Conservation (phyloP, 2,329 filamentous ascomycete genomes). For the Fusarium palustre region DNA sequence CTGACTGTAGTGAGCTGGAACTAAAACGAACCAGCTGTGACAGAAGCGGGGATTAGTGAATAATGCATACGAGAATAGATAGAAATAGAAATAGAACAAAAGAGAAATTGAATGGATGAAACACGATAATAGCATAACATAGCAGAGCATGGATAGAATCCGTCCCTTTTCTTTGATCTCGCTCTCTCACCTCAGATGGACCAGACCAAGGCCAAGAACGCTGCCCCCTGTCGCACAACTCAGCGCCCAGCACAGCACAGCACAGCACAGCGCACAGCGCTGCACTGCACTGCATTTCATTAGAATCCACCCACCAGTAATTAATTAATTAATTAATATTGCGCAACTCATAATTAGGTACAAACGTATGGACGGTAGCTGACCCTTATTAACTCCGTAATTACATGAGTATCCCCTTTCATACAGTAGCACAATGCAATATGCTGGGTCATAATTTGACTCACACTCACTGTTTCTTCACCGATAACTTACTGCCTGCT, state of each 20-base stretch:
- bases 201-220: neutral
- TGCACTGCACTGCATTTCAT: conserved; percentile 10
- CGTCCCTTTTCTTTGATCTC: conserved; percentile 2
- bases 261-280: neutral
- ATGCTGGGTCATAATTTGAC: conserved; percentile 31
- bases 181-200: neutral
- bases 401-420: conserved; percentile 14
- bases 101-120: conserved; percentile 44
- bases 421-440: conserved; percentile 35
- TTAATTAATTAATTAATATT: conserved; percentile 35
- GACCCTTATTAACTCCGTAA: neutral
- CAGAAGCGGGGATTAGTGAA: conserved; percentile 9
- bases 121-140: conserved; percentile 37
- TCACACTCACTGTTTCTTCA: conserved; percentile 27
- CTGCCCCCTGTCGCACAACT: conserved; percentile 39
- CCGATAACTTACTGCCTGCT: conserved; percentile 18
- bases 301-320: conserved; percentile 22
- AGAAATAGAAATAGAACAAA: conserved; percentile 13
- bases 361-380: neutral
- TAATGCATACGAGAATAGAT: conserved; percentile 1
- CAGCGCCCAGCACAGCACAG: conserved; percentile 13
- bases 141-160: conserved; percentile 24
- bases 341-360: conserved; percentile 28
- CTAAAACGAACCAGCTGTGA: conserved; percentile 29
- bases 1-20: conserved; percentile 4